Conservation (phyloP, 192 early-diverging fungal species). For the Entophlyctis helioformis region DNA sequence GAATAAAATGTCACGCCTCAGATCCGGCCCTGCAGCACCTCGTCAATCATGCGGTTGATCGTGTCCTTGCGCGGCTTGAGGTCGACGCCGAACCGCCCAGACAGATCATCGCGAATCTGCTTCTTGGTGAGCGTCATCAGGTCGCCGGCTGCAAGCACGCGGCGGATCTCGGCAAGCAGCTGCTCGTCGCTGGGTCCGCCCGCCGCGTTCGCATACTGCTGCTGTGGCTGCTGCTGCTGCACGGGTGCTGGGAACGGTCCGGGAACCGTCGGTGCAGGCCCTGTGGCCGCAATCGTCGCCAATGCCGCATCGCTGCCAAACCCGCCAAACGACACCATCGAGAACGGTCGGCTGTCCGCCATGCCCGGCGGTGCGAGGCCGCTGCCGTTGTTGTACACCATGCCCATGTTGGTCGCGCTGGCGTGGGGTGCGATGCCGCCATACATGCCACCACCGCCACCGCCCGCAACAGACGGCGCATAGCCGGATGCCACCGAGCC, state of each 20-base stretch:
- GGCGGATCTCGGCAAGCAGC: slow-evolving; percentile 29
- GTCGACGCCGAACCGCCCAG: slow-evolving; percentile 63
- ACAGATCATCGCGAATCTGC: slow-evolving; percentile 71
- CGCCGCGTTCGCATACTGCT: neutral
- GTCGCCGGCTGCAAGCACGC: slow-evolving; percentile 65
- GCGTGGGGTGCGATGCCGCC: no score
- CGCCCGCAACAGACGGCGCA: no score
- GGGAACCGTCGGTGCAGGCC: neutral
- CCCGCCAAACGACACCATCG: neutral
- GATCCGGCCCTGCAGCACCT: slow-evolving; percentile 25
- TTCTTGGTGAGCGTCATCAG: slow-evolving; percentile 96
- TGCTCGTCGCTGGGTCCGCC: slow-evolving; percentile 10
- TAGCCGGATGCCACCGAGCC: no score
- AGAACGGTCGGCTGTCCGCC: neutral
- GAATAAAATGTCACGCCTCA: no score
- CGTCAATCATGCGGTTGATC: slow-evolving; percentile 54
- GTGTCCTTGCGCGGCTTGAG: slow-evolving; percentile 64
- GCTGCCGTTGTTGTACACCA: slow-evolving; percentile 1
- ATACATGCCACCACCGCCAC: no score
- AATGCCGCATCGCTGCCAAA: neutral
- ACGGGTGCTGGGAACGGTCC: neutral
- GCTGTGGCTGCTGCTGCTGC: neutral
- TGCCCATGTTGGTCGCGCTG: no score
- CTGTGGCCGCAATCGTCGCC: neutral
- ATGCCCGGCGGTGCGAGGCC: neutral